A percentile compares a stretch with the other conserved stretches of the same genome.
Evolutionary conservation across 1,284 basidiomycete genomes (phyloP).

Genomic region (Thelephora terrestris): DNA sequence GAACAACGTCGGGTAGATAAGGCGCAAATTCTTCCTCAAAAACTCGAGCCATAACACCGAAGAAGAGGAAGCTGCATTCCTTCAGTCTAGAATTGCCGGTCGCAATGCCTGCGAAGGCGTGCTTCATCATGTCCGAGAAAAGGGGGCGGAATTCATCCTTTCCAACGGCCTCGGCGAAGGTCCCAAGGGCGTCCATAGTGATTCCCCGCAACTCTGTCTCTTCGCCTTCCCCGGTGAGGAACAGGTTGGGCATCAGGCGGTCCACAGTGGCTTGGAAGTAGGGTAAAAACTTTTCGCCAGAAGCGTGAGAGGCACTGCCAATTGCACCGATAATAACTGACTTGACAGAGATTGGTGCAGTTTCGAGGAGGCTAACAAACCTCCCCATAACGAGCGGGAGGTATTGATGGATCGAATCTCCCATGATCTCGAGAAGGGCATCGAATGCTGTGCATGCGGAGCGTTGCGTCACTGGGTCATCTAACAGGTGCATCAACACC

Average conservation of each 20-base stretch:
- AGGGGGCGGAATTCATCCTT: conserved; percentile 92
- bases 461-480: conserved; percentile 82
- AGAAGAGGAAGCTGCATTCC: conserved; percentile 98
- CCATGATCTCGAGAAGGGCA: conserved; percentile 91
- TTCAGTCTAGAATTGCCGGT: conserved; percentile 83
- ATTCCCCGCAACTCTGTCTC: conserved; percentile 95
- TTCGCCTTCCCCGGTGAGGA: conserved; percentile 76
- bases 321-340: conserved; percentile 97
- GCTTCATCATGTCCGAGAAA: conserved; percentile 93
- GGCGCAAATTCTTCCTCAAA: conserved; percentile 91
- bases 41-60: conserved; percentile 94
- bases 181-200: conserved; percentile 97
- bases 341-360: conserved; percentile 81
- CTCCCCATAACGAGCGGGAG: conserved; percentile 94
- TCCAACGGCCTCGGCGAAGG: conserved; percentile 96
- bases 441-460: conserved; percentile 95
- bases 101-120: conserved; percentile 86
- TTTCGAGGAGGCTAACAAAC: conserved; percentile 81
- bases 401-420: conserved; percentile 87
- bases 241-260: conserved; percentile 80
- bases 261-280: conserved; percentile 95
- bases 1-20: conserved; percentile 83
- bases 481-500: conserved; percentile 86
- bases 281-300: conserved; percentile 84
- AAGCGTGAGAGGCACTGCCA: conserved; percentile 97